These are phyloP conservation scores for Coemansia sp. DNA, from an alignment of 192 early-diverging fungal species.

Conservation along the genomic window DNA sequence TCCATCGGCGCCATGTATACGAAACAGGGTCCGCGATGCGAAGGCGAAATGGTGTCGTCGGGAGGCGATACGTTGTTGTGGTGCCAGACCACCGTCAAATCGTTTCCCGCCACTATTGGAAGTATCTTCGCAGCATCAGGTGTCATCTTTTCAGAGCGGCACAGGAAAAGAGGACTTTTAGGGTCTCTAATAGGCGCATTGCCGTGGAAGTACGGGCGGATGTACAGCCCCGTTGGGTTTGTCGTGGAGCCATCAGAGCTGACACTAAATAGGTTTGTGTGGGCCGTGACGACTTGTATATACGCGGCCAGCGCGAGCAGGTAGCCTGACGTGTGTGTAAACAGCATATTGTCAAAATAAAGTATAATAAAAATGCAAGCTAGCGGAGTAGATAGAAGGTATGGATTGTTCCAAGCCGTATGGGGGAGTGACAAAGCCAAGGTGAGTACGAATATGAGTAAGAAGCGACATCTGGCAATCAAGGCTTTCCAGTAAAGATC, in stretches of 20 bases:
- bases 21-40: slow-evolving; percentile 25
- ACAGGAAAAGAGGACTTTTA: background rate
- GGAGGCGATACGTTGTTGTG: slow-evolving; percentile 19
- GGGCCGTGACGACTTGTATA: background rate
- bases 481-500: no score
- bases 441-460: no score
- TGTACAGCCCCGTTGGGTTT: background rate
- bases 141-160: background rate
- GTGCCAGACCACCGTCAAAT: slow-evolving; percentile 26
- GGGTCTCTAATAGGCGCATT: background rate
- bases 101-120: background rate
- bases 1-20: slow-evolving; percentile 38
- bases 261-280: background rate
- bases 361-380: background rate
- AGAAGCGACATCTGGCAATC: no score
- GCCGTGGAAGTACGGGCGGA: background rate
- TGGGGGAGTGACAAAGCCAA: no score
- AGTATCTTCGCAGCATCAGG: background rate
- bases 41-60: slow-evolving; percentile 25
- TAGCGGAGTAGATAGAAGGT: background rate
- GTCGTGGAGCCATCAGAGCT: background rate
- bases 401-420: no score
- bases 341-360: background rate
- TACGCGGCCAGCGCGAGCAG: slow-evolving; percentile 6
- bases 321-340: background rate